These are phyloP conservation scores for Pugionium cornutum DNA, from an alignment of 345 rosid genomes.

Conservation along the genomic window DNA sequence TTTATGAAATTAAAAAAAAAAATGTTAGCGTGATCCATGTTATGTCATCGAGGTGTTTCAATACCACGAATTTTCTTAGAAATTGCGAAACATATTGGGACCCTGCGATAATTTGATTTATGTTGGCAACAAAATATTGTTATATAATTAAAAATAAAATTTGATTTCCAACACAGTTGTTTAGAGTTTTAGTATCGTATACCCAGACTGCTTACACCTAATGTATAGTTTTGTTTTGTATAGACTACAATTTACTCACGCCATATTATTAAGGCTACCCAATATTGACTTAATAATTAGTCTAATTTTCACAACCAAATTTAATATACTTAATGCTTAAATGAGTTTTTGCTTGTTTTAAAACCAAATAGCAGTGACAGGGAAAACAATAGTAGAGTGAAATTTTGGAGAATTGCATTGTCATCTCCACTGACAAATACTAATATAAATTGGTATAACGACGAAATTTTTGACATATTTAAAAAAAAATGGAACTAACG, in stretches of 20 bases:
- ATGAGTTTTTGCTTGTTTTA: not conserved
- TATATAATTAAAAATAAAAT: slow-evolving; percentile 17
- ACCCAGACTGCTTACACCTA: slow-evolving; percentile 6
- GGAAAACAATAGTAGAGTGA: not conserved
- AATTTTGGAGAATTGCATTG: slow-evolving; percentile 8
- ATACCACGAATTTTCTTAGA: slow-evolving; percentile 42
- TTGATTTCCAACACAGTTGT: slow-evolving; percentile 28
- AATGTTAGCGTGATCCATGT: slow-evolving; percentile 36
- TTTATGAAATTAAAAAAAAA: slow-evolving; percentile 23
- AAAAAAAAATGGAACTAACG: not conserved
- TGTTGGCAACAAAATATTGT: not conserved
- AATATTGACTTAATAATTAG: slow-evolving; percentile 18
- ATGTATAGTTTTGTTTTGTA: slow-evolving; percentile 13
- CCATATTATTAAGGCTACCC: slow-evolving; percentile 5
- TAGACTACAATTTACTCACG: not conserved
- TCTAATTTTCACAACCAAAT: too few relatives aligned
- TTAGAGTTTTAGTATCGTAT: slow-evolving; percentile 10
- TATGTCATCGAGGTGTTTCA: slow-evolving; percentile 41
- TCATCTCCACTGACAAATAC: slow-evolving; percentile 33
- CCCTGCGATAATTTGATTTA: slow-evolving; percentile 33
- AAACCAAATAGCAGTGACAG: too few relatives aligned
- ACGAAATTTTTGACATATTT: not conserved
- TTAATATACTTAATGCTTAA: not conserved
- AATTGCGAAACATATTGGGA: slow-evolving; percentile 37
- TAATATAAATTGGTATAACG: not conserved